Base-by-base conservation (phyloP, 805 yeast genomes). In the Pichia cabralensis region DNA sequence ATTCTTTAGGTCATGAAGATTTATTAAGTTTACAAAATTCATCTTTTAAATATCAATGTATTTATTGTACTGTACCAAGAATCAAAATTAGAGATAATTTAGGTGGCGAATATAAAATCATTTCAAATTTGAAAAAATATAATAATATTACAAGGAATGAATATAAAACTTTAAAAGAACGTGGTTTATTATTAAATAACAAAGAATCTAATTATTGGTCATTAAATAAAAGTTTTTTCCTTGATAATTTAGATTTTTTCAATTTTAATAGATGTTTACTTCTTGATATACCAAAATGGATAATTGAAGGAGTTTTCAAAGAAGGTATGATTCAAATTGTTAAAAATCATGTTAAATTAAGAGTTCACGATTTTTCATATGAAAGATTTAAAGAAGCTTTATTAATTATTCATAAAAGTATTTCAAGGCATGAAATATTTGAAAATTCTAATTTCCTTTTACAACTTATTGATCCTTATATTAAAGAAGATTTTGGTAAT, bases 51-150 rank as follows among this genome's bases (percentile, higher is more conserved):
- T 30, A 23, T 22, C 38, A 24, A 26, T 34, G 34, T 28, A n/a
- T 6, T n/a, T 34, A 25, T 20, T 34, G 38, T n/a, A 26, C 16
- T 7, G 30, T 22, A 3, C 38, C 33, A 8, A 21, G 30, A 13
- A 12, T 26, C 13, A 16, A 13, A 6, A 17, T 34, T 10, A 21
- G 18, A 13, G 17, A 34, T 34, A 8, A 21, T 13, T 15, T 13
- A 12, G 38, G 38, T 5, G 8, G 25, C 16, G 27, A 34, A 17
- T 25, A 20, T 22, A 30, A 26, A 16, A 13, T 19, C 4, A 24
- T 34, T 13, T 34, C 15, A 5, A 25, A 22, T 13, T 19, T 22
- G 10, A 14, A 11, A 17, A 38, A 14, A 8, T 31, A 25, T 14
- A n/a, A 14, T 11, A 26, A 30, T 13, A 25, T 28, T 13, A 12